phyloP scores from a whole-genome alignment of 1,284 basidiomycete genomes.

The Fomitiporia mediterranea region DNA sequence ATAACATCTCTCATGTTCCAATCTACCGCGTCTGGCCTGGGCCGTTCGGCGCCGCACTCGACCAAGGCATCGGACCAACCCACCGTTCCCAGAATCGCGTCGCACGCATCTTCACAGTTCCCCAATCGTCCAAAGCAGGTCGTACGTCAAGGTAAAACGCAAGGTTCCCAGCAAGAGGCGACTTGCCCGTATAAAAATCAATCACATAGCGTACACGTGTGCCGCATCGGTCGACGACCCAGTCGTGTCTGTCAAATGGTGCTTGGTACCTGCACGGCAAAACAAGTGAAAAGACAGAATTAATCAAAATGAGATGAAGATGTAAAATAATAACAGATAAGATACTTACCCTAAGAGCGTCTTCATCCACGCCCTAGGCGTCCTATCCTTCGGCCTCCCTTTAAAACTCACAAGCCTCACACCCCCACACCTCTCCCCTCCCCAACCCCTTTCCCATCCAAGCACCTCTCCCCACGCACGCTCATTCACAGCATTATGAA shows the following conservation, averaged over 20 bases:
- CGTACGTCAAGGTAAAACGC: constrained; percentile 94
- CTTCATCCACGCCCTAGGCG: constrained; percentile 80
- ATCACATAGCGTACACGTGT: constrained; percentile 90
- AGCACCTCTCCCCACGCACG: constrained; percentile 90
- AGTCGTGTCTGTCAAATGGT: constrained; percentile 97
- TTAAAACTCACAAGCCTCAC: constrained; percentile 83
- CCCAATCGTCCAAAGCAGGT: constrained; percentile 90
- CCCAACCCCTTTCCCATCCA: constrained; percentile 83
- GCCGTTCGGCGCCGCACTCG: not conserved
- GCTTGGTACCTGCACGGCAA: constrained; percentile 67
- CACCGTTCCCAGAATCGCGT: constrained; percentile 46
- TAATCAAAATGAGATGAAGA: constrained; percentile 10
- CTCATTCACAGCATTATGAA: constrained; percentile 99
- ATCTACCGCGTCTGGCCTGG: not conserved
- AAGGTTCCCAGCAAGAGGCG: constrained; percentile 39
- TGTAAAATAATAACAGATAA: not conserved
- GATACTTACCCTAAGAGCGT: constrained; percentile 77
- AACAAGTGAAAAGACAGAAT: too few species aligned
- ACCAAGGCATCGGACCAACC: constrained; percentile 28
- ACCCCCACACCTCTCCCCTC: constrained; percentile 80
- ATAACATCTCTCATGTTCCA: too few species aligned
- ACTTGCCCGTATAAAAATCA: constrained; percentile 95
- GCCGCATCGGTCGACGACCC: constrained; percentile 92
- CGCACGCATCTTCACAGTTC: constrained; percentile 77
- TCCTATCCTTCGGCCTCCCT: constrained; percentile 69